These are phyloP conservation scores for Penicillium malachiteum DNA, from an alignment of 495 filamentous ascomycete species.

Conservation along the genomic window DNA sequence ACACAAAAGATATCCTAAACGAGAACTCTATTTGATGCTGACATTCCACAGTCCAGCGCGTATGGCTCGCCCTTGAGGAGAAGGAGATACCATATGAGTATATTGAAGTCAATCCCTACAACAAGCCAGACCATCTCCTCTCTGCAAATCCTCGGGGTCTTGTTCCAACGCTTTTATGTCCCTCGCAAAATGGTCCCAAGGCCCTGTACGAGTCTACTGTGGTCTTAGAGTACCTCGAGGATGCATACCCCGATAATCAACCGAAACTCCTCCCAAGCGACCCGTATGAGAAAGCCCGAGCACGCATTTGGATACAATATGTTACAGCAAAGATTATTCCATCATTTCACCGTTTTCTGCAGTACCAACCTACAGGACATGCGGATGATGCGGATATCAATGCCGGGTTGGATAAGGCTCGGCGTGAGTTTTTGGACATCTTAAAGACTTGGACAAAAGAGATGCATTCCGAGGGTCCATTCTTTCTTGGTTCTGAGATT, in stretches of 20 bases:
- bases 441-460: constrained; percentile 57
- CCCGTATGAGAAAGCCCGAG: constrained; percentile 58
- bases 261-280: constrained; percentile 51
- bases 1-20: neutral
- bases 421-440: constrained; percentile 47
- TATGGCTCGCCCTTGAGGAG: constrained; percentile 67
- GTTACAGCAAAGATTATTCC: constrained; percentile 62
- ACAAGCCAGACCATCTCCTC: constrained; percentile 62
- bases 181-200: constrained; percentile 22
- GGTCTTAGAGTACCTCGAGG: constrained; percentile 69
- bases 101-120: constrained; percentile 71
- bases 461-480: constrained; percentile 60
- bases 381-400: constrained; percentile 14
- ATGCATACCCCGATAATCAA: constrained; percentile 53
- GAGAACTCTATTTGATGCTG: neutral
- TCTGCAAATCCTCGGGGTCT: constrained; percentile 67
- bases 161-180: constrained; percentile 60
- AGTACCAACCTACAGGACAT: constrained; percentile 48
- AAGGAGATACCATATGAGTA: constrained; percentile 72
- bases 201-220: constrained; percentile 67
- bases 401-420: constrained; percentile 40
- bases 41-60: constrained; percentile 51
- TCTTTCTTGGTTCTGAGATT: constrained; percentile 59
- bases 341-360: constrained; percentile 61
- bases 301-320: constrained; percentile 69